Percentiles rank a stretch among this genome's conserved stretches.
Conservation (phyloP, 73 alveolate genomes). For the Urostyla sp. region DNA sequence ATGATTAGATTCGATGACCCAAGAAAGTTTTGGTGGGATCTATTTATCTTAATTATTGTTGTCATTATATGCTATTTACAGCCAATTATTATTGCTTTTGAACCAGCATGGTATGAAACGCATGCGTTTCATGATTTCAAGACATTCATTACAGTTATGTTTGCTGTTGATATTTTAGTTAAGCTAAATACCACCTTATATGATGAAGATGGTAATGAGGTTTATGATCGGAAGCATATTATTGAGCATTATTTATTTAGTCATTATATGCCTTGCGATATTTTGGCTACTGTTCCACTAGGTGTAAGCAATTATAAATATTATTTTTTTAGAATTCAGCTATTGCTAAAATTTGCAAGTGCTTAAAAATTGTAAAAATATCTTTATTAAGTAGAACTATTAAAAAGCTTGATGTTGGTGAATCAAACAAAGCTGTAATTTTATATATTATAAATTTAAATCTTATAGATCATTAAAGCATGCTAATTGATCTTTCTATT, state of each 20-base stretch:
- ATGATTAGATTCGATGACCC: conserved; percentile 42
- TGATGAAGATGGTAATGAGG: conserved; percentile 64
- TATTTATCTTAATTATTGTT: conserved; percentile 40
- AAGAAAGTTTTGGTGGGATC: conserved; percentile 52
- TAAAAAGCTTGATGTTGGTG: conserved; percentile 31
- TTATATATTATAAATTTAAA: background rate
- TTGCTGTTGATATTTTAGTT: conserved; percentile 27
- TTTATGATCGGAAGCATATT: conserved; percentile 50
- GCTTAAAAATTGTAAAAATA: conserved; percentile 47
- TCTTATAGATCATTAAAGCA: conserved; percentile 50
- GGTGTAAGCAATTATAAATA: too few species aligned
- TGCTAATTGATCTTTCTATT: conserved; percentile 18
- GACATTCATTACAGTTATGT: background rate
- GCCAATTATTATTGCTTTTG: conserved; percentile 48
- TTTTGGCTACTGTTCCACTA: too few species aligned
- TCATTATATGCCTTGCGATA: too few species aligned
- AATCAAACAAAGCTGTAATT: conserved; percentile 54
- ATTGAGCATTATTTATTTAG: conserved; percentile 56
- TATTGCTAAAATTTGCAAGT: too few species aligned
- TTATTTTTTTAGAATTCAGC: too few species aligned
- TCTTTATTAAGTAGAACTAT: conserved; percentile 20
- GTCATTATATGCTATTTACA: conserved; percentile 28
- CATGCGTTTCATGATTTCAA: background rate
- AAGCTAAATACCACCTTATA: conserved; percentile 54
- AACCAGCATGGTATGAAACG: conserved; percentile 17